Evolutionary conservation across 139 green algal species (phyloP).

Genomic region (Tetradesmus obliquus): DNA sequence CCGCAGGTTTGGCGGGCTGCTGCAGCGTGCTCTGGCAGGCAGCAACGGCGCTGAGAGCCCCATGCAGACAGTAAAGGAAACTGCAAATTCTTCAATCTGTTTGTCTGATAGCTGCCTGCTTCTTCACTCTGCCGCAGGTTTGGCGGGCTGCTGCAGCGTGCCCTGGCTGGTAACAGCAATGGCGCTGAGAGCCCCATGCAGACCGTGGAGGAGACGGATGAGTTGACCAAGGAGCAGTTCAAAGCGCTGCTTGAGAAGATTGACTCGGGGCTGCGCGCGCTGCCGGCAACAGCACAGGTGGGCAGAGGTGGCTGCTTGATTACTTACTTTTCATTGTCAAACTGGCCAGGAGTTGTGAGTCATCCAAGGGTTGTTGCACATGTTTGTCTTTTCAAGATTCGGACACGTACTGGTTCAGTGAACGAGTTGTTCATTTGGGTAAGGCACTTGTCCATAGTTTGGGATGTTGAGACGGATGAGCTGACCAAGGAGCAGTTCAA

Average conservation of each 20-base stretch:
- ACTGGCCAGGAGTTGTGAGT: neutral
- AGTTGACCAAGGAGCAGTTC: constrained; percentile 79
- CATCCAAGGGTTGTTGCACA: too few relatives aligned
- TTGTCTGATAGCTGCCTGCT: neutral
- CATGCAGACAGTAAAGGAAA: too few relatives aligned
- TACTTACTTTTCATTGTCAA: neutral
- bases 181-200: neutral
- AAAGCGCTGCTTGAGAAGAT: constrained; percentile 78
- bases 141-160: constrained; percentile 21
- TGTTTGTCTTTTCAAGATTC: too few relatives aligned
- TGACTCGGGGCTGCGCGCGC: constrained; percentile 72
- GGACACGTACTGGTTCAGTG: too few relatives aligned
- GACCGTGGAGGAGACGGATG: constrained; percentile 46
- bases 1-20: constrained; percentile 18
- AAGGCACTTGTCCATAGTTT: too few relatives aligned
- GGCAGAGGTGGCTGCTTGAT: neutral
- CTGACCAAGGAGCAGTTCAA: constrained; percentile 81
- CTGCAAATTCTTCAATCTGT: neutral
- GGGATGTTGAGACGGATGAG: constrained; percentile 31
- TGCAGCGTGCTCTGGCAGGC: constrained; percentile 7
- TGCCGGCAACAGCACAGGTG: constrained; percentile 87
- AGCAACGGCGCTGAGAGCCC: neutral
- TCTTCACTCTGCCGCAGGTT: neutral
- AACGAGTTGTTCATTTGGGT: too few relatives aligned
- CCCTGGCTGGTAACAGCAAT: neutral